Conservation (phyloP, 2,329 filamentous ascomycete species). For the Orbilia oligospora region DNA sequence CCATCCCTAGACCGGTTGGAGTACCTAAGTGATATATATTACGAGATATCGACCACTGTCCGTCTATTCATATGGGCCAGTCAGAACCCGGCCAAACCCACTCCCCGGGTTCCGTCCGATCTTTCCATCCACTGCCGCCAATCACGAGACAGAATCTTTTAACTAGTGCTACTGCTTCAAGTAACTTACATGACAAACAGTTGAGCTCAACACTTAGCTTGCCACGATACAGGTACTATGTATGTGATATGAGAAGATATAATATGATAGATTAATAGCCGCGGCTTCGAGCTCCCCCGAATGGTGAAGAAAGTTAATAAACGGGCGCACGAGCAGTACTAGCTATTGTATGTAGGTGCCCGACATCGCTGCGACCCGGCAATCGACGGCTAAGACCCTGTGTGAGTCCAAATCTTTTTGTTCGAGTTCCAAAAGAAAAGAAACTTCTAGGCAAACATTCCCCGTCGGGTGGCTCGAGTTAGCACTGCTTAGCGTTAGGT, state of each 20-base stretch:
- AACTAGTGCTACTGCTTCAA: too few relatives aligned
- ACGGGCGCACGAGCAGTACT: background rate
- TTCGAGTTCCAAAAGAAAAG: background rate
- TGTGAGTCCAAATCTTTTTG: constrained; percentile 16
- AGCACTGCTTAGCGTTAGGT: background rate
- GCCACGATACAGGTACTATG: too few relatives aligned
- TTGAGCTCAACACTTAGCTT: background rate
- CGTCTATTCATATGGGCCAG: background rate
- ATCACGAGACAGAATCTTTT: background rate
- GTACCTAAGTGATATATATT: background rate
- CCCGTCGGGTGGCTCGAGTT: background rate
- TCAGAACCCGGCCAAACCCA: background rate
- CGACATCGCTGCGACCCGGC: constrained; percentile 42
- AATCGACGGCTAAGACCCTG: constrained; percentile 60
- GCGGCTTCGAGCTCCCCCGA: background rate
- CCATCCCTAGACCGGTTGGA: too few relatives aligned
- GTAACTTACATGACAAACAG: background rate
- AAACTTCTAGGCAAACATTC: constrained; percentile 45
- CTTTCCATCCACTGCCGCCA: background rate
- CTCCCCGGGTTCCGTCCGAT: constrained; percentile 20
- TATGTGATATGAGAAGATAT: too few relatives aligned
- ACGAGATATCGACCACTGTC: constrained; percentile 3
- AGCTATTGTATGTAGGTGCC: background rate
- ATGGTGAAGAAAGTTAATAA: background rate
- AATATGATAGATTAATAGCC: background rate